phyloP scores from a whole-genome alignment of 495 filamentous ascomycete species.

The Neurospora pannonica region DNA sequence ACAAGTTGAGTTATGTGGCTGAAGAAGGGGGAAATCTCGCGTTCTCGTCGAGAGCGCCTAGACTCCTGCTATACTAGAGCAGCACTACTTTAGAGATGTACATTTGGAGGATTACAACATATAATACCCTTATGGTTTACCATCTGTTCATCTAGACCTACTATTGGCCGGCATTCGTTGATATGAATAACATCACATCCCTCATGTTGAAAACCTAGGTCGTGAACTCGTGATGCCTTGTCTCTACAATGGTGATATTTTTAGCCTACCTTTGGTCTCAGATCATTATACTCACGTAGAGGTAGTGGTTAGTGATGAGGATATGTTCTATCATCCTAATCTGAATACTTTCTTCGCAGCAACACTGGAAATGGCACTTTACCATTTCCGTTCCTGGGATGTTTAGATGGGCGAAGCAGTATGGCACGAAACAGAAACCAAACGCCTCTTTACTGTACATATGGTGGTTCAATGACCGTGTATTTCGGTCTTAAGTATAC shows the following conservation, averaged over 20 bases:
- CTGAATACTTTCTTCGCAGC: neutral
- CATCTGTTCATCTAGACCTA: neutral
- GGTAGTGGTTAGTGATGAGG: too few relatives aligned
- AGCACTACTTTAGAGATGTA: neutral
- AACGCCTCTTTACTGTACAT: neutral
- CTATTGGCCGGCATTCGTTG: neutral
- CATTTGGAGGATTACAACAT: neutral
- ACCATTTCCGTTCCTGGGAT: neutral
- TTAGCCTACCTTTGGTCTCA: neutral
- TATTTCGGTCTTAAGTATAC: neutral
- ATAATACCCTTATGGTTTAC: neutral
- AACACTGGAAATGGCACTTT: constrained; percentile 28
- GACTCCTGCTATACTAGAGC: neutral
- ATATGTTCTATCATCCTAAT: too few relatives aligned
- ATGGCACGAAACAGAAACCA: neutral
- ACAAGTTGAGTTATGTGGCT: neutral
- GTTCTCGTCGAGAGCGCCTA: neutral
- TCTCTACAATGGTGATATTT: neutral
- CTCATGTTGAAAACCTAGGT: neutral
- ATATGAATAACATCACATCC: neutral
- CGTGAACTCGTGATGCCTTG: neutral
- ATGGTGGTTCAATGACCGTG: neutral
- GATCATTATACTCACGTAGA: neutral
- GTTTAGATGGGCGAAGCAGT: neutral
- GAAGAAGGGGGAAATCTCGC: neutral